Conservation (phyloP, 2,329 filamentous ascomycete genomes). For the Cercospora zeina region DNA sequence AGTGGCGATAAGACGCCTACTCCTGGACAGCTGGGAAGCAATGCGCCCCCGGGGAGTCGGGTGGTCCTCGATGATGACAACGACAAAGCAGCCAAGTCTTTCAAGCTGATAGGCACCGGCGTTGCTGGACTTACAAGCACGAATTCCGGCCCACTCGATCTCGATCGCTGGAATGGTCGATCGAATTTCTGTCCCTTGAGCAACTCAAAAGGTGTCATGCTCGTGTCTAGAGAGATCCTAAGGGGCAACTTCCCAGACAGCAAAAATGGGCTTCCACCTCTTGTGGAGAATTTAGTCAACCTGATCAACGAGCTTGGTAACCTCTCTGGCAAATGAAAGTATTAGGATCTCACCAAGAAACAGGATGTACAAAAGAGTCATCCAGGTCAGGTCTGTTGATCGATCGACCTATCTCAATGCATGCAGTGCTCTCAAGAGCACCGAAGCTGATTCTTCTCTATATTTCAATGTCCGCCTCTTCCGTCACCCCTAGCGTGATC, state of each 20-base stretch:
- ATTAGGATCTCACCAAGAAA: background rate
- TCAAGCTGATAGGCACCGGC: slow-evolving; percentile 59
- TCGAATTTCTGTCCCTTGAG: slow-evolving; percentile 45
- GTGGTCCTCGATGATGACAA: slow-evolving; percentile 59
- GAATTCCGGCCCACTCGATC: background rate
- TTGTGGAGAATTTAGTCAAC: slow-evolving; percentile 65
- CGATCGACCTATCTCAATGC: background rate
- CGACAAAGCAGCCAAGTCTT: slow-evolving; percentile 55
- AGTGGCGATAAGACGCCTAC: slow-evolving; percentile 27
- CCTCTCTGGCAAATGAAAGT: slow-evolving; percentile 23
- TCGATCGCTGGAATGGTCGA: slow-evolving; percentile 7
- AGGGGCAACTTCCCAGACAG: slow-evolving; percentile 49
- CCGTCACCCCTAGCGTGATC: background rate
- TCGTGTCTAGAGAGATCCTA: slow-evolving; percentile 58
- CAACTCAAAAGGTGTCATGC: slow-evolving; percentile 59
- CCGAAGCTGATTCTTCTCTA: background rate
- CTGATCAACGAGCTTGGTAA: slow-evolving; percentile 58
- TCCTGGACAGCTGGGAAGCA: background rate
- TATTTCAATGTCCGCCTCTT: background rate
- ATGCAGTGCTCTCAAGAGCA: background rate
- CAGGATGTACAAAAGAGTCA: background rate
- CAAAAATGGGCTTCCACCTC: slow-evolving; percentile 48
- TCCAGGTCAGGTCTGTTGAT: background rate
- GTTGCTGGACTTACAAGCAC: slow-evolving; percentile 43
- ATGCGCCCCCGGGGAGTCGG: background rate